Percentiles rank a stretch among this genome's conserved stretches.
Evolutionary conservation across 2,329 filamentous ascomycete species (phyloP).

Genomic region (Dactylellina haptotyla): DNA sequence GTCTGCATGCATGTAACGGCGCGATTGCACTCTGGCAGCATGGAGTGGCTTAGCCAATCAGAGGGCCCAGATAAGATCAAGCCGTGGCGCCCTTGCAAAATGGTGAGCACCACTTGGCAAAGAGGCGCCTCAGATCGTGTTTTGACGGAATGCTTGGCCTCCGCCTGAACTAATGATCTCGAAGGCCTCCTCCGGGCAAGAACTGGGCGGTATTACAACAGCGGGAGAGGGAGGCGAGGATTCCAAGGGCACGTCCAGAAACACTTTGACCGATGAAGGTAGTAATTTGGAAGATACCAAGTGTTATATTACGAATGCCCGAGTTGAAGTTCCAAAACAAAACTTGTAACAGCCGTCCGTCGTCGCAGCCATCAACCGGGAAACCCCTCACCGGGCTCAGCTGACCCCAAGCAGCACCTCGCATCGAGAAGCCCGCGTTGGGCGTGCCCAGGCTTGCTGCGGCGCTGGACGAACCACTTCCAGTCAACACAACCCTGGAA

Average conservation of each 20-base stretch:
- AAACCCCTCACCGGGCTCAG: constrained; percentile 47
- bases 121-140: constrained; percentile 42
- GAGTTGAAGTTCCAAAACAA: no score
- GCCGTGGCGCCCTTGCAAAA: constrained; percentile 40
- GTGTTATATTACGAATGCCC: no score
- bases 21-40: constrained; percentile 49
- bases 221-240: no score
- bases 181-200: no score
- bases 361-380: no score
- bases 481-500: constrained; percentile 23
- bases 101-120: constrained; percentile 48
- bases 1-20: constrained; percentile 55
- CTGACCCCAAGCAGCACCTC: constrained; percentile 34
- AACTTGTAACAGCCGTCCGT: no score
- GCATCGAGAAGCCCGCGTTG: constrained; percentile 44
- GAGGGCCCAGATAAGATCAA: constrained; percentile 43
- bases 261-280: no score
- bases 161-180: no score
- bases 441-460: no score
- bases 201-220: no score
- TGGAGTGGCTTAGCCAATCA: constrained; percentile 52
- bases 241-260: no score
- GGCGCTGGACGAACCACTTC: constrained; percentile 22
- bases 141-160: constrained; percentile 40
- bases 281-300: no score